A percentile compares a stretch with the other conserved stretches of the same genome.
Evolutionary conservation across 129 eudicot species (phyloP).

Genomic region (Tanacetum coccineum): DNA sequence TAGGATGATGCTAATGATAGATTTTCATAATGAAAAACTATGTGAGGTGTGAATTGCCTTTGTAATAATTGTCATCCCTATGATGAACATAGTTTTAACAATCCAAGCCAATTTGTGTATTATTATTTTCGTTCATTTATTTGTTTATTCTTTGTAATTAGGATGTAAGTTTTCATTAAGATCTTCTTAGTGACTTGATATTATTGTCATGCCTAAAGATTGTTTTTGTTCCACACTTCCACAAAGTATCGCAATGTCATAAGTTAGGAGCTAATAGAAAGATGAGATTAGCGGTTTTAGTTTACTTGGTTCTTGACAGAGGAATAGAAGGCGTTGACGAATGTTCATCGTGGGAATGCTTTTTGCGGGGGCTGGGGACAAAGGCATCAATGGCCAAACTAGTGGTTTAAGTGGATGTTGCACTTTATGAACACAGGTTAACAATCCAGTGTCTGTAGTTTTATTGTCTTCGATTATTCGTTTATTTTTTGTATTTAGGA

Average conservation of each 20-base stretch:
- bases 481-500: no score
- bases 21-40: conserved; percentile 1
- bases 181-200: no score
- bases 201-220: no score
- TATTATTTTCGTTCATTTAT: neutral
- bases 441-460: no score
- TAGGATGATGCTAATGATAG: neutral
- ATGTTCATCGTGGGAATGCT: neutral
- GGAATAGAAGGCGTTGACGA: neutral
- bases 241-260: no score
- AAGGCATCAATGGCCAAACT: neutral
- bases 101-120: neutral
- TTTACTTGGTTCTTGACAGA: conserved; percentile 1
- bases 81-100: conserved; percentile 14
- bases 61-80: conserved; percentile 23
- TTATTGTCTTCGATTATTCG: no score
- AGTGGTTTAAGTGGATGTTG: conserved; percentile 2
- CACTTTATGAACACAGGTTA: neutral
- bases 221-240: no score
- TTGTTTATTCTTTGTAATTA: neutral
- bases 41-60: conserved; percentile 13
- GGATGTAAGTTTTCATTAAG: neutral
- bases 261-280: neutral
- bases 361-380: neutral
- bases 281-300: neutral